Evolutionary conservation across 1,284 basidiomycete species (phyloP).

Genomic region (Ceratobasidium sp.): DNA sequence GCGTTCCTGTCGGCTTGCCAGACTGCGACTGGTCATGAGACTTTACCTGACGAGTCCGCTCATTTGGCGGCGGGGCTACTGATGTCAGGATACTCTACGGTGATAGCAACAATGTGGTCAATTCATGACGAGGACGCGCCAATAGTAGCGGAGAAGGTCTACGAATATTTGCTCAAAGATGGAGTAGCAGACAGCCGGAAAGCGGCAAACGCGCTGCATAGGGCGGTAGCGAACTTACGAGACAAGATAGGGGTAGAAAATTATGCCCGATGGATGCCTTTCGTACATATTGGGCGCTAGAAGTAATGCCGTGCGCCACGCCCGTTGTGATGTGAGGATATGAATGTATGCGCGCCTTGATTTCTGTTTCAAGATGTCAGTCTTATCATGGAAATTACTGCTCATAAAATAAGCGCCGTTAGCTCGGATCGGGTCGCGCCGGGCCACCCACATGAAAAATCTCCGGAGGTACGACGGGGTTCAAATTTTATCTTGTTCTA

Average conservation of each 20-base stretch:
- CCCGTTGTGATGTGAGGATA: too few relatives aligned
- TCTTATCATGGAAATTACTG: too few relatives aligned
- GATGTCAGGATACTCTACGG: slow-evolving; percentile 45
- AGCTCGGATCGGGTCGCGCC: too few relatives aligned
- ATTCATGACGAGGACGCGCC: slow-evolving; percentile 54
- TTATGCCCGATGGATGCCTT: not conserved
- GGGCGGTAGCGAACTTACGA: slow-evolving; percentile 45
- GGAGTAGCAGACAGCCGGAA: slow-evolving; percentile 43
- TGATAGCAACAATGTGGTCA: slow-evolving; percentile 62
- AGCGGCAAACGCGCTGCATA: slow-evolving; percentile 50
- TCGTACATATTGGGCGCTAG: slow-evolving; percentile 15
- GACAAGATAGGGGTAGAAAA: slow-evolving; percentile 1
- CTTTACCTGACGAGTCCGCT: not conserved
- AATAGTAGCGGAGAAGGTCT: slow-evolving; percentile 51
- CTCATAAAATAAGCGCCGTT: too few relatives aligned
- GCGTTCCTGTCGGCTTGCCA: slow-evolving; percentile 23
- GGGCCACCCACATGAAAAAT: too few relatives aligned
- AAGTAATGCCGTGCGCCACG: not conserved
- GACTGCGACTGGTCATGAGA: too few relatives aligned
- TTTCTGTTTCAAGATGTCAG: too few relatives aligned
- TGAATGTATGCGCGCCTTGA: too few relatives aligned
- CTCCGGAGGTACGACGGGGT: too few relatives aligned
- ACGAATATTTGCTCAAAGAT: slow-evolving; percentile 49
- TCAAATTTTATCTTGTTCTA: too few relatives aligned
- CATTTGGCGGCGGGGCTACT: not conserved